These are phyloP conservation scores for Allodekkera sacchari DNA, from an alignment of 805 yeast species.

Conservation along the genomic window DNA sequence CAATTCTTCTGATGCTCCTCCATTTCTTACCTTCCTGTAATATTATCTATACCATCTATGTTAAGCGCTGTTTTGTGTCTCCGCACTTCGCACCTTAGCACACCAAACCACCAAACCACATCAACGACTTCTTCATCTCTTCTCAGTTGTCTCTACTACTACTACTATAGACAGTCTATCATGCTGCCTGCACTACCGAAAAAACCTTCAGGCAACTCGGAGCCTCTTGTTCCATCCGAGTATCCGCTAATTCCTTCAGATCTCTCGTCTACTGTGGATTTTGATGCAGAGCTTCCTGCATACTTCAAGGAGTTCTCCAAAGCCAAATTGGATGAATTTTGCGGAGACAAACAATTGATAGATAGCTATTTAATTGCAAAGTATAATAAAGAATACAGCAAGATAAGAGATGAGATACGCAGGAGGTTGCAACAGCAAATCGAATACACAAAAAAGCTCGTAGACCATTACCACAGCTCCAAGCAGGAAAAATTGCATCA, in stretches of 20 bases:
- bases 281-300: slow-evolving; percentile 11
- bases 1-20: too few relatives aligned
- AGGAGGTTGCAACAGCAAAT: slow-evolving; percentile 31
- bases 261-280: slow-evolving; percentile 4
- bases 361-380: slow-evolving; percentile 12
- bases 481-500: slow-evolving; percentile 12
- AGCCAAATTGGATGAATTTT: slow-evolving; percentile 13
- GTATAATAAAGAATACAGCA: slow-evolving; percentile 8
- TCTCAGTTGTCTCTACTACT: neutral
- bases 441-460: slow-evolving; percentile 24
- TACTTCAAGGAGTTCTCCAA: slow-evolving; percentile 18
- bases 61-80: too few relatives aligned
- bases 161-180: neutral
- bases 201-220: too few relatives aligned
- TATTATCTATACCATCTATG: too few relatives aligned
- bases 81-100: too few relatives aligned
- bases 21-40: too few relatives aligned
- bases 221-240: slow-evolving; percentile 9
- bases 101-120: too few relatives aligned
- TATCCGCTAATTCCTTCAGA: slow-evolving; percentile 17
- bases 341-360: slow-evolving; percentile 9
- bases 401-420: slow-evolving; percentile 12
- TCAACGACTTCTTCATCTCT: too few relatives aligned
- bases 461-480: slow-evolving; percentile 16
- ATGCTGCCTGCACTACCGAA: slow-evolving; percentile 1